These are phyloP conservation scores for Linderniella brevidens DNA, from an alignment of 257 asterid genomes.

Conservation along the genomic window DNA sequence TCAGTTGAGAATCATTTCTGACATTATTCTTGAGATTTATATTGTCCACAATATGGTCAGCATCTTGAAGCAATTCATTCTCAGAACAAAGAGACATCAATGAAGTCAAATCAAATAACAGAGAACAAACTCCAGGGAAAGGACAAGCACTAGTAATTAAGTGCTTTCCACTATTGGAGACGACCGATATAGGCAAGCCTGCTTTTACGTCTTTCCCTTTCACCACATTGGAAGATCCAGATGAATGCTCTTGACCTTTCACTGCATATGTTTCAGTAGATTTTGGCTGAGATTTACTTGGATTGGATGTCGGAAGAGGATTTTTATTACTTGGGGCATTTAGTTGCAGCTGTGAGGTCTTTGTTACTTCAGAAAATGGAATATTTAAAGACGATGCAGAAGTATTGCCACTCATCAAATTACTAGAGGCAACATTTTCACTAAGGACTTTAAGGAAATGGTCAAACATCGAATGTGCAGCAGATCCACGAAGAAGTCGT, in stretches of 20 bases:
- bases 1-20: conserved; percentile 19
- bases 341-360: conserved; percentile 24
- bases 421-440: conserved; percentile 22
- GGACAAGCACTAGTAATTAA: conserved; percentile 77
- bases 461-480: conserved; percentile 90
- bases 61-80: conserved; percentile 21
- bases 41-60: conserved; percentile 17
- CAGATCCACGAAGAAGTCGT: conserved; percentile 82
- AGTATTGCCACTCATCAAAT: conserved; percentile 41
- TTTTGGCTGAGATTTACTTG: conserved; percentile 13
- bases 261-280: not conserved
- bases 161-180: conserved; percentile 36
- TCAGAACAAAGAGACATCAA: conserved; percentile 61
- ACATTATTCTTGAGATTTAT: conserved; percentile 21
- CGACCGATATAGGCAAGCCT: conserved; percentile 15
- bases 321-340: conserved; percentile 21
- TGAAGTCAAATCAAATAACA: conserved; percentile 69
- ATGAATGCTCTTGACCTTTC: conserved; percentile 1
- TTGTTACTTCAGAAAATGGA: conserved; percentile 41
- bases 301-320: conserved; percentile 18
- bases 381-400: conserved; percentile 63
- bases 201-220: conserved; percentile 22
- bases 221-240: conserved; percentile 14
- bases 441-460: conserved; percentile 45
- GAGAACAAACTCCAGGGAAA: conserved; percentile 68